Conservation (phyloP, 2,329 filamentous ascomycete genomes). For the Chrysoporthe puriensis region DNA sequence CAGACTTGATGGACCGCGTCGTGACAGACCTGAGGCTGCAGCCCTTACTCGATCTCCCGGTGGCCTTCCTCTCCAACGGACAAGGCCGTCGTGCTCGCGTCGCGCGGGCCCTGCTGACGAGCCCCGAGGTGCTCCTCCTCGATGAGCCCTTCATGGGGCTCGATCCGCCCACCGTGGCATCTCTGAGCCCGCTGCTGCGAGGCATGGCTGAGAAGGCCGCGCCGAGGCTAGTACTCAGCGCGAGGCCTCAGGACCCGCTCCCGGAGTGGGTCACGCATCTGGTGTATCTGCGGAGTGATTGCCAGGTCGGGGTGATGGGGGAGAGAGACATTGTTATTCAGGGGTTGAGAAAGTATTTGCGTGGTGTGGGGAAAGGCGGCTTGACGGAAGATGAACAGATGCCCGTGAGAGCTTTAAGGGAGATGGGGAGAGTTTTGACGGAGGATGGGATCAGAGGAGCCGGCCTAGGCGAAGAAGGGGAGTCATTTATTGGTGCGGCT, state of each 20-base stretch:
- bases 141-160: conserved; percentile 98
- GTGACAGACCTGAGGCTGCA: conserved; percentile 71
- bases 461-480: conserved; percentile 40
- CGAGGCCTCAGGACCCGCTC: conserved; percentile 83
- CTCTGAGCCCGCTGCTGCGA: conserved; percentile 72
- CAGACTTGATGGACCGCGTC: conserved; percentile 61
- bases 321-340: conserved; percentile 64
- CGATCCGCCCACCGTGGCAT: conserved; percentile 78
- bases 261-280: conserved; percentile 92
- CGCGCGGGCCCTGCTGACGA: conserved; percentile 78
- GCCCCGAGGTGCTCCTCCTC: conserved; percentile 80
- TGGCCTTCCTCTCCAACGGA: conserved; percentile 90
- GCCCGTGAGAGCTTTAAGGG: conserved; percentile 51
- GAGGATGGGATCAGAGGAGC: conserved; percentile 43
- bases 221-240: conserved; percentile 75
- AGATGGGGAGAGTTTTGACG: conserved; percentile 54
- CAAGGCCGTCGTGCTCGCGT: conserved; percentile 88
- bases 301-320: conserved; percentile 68
- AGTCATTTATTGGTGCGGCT: conserved; percentile 16
- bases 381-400: conserved; percentile 51
- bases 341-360: conserved; percentile 53
- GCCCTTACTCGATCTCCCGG: conserved; percentile 75
- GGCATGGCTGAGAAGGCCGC: conserved; percentile 66
- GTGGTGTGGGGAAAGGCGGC: conserved; percentile 49
- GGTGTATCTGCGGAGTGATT: conserved; percentile 69